Conservation (phyloP, 163 green algal genomes). For the Scenedesmus sp. region DNA sequence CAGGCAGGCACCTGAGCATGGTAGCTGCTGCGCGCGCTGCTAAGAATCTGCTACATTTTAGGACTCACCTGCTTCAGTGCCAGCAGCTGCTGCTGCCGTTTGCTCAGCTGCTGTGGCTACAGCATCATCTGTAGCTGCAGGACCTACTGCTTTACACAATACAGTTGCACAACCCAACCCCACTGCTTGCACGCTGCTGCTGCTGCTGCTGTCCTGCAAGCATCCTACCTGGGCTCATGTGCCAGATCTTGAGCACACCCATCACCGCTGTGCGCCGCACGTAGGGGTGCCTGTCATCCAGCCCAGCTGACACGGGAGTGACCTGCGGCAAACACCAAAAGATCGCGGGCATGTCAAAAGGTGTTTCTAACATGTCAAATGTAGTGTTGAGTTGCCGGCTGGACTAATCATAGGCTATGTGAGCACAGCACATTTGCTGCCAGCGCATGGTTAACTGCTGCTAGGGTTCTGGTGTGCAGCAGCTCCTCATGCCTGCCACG, state of each 20-base stretch:
- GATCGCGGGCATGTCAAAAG: background rate
- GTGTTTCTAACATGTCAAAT: background rate
- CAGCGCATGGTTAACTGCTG: background rate
- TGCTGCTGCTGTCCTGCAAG: background rate
- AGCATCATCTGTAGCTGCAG: too few relatives aligned
- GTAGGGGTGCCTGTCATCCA: constrained; percentile 91
- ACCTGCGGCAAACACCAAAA: constrained; percentile 62
- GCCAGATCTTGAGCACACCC: constrained; percentile 95
- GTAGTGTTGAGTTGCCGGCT: too few relatives aligned
- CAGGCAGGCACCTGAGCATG: background rate
- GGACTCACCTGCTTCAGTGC: too few relatives aligned
- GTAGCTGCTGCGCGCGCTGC: background rate
- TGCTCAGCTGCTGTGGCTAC: too few relatives aligned
- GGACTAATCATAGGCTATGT: background rate
- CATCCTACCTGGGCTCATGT: constrained; percentile 72
- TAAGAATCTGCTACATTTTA: background rate
- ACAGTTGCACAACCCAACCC: background rate
- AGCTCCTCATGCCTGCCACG: background rate
- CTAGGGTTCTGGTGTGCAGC: background rate
- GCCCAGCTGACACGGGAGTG: constrained; percentile 74
- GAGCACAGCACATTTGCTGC: background rate
- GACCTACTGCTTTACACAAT: background rate
- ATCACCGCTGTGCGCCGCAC: constrained; percentile 93
- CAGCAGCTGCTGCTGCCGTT: background rate
- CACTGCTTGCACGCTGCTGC: background rate